Conservation (phyloP, 2,329 filamentous ascomycete species). For the Trichoderma hamatum region DNA sequence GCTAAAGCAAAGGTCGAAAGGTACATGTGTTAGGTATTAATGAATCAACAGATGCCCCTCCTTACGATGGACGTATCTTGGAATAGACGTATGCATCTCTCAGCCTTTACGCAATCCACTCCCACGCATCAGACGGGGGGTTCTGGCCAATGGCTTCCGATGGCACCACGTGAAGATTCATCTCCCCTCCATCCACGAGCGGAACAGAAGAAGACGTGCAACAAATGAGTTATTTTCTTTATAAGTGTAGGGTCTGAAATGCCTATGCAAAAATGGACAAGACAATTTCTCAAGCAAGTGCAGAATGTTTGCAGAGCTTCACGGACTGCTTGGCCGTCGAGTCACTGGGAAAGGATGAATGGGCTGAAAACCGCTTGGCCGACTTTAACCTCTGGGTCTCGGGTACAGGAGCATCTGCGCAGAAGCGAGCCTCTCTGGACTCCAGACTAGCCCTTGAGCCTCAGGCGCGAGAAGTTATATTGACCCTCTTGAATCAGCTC, state of each 20-base stretch:
- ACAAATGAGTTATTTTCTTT: no score
- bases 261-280: neutral
- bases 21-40: no score
- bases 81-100: neutral
- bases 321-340: conserved; percentile 16
- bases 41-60: neutral
- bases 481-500: conserved; percentile 12
- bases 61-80: neutral
- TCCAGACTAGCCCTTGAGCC: conserved; percentile 17
- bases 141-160: neutral
- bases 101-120: neutral
- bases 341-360: conserved; percentile 19
- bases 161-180: neutral
- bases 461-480: conserved; percentile 4
- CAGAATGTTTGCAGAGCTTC: conserved; percentile 13
- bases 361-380: conserved; percentile 26
- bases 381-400: conserved; percentile 27
- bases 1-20: neutral
- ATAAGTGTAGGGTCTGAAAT: neutral
- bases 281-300: neutral
- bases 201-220: neutral
- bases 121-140: neutral
- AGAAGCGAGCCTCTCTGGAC: conserved; percentile 14
- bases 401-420: conserved; percentile 22
- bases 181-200: neutral